Percentiles rank a stretch among this genome's conserved stretches.
Evolutionary conservation across 2,329 filamentous ascomycete species (phyloP).

Genomic region (Colletotrichum sp.): DNA sequence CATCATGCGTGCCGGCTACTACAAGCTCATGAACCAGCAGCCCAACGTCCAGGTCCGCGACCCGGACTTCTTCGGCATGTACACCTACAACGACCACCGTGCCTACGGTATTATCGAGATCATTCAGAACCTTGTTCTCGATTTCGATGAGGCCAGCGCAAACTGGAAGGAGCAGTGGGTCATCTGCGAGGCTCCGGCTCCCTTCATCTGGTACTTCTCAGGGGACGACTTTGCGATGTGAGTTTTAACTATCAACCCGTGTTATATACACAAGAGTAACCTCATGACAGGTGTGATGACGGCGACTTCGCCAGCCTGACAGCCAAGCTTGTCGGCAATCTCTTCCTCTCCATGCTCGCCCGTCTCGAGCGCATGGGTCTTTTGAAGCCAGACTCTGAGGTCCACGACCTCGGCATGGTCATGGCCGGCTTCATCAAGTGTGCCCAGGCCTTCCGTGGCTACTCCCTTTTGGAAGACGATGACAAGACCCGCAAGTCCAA

Average conservation of each 20-base stretch:
- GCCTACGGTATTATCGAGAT: conserved; percentile 45
- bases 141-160: conserved; percentile 37
- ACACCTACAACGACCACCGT: conserved; percentile 46
- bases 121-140: conserved; percentile 44
- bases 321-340: conserved; percentile 27
- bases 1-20: conserved; percentile 13
- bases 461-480: conserved; percentile 21
- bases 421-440: conserved; percentile 39
- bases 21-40: conserved; percentile 9
- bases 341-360: conserved; percentile 44
- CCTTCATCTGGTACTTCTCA: conserved; percentile 29
- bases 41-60: conserved; percentile 9
- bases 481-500: conserved; percentile 13
- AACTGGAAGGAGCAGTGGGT: conserved; percentile 43
- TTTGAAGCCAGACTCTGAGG: conserved; percentile 35
- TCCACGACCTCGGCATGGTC: conserved; percentile 39
- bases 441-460: conserved; percentile 9
- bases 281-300: conserved; percentile 3
- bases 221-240: conserved; percentile 2
- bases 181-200: conserved; percentile 39
- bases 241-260: neutral
- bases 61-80: conserved; percentile 44
- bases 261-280: neutral
- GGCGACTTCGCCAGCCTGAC: conserved; percentile 27
- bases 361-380: conserved; percentile 34